These are phyloP conservation scores for Pseudopyricularia javanii DNA, from an alignment of 2,329 filamentous ascomycete genomes.

Conservation along the genomic window DNA sequence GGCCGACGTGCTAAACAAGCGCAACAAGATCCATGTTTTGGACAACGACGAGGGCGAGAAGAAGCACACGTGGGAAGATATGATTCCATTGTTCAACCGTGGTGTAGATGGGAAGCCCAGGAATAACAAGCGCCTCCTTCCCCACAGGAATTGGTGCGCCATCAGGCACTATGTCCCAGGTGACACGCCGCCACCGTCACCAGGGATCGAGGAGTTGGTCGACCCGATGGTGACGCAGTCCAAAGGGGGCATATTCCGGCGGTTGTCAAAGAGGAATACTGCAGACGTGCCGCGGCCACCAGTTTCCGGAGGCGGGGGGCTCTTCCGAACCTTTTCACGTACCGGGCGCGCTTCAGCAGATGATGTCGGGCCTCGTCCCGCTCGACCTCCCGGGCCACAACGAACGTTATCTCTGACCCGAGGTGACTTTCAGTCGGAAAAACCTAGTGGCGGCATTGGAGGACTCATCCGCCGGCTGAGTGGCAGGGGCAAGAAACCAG, in stretches of 20 bases:
- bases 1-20: constrained; percentile 84
- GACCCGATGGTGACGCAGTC: constrained; percentile 8
- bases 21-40: constrained; percentile 70
- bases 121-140: constrained; percentile 83
- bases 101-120: constrained; percentile 81
- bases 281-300: constrained; percentile 35
- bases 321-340: constrained; percentile 33
- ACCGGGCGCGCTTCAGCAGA: constrained; percentile 21
- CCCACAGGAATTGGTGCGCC: constrained; percentile 90
- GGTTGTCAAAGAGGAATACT: constrained; percentile 26
- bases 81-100: constrained; percentile 85
- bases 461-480: constrained; percentile 21
- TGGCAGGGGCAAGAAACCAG: constrained; percentile 23
- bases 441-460: constrained; percentile 8
- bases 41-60: constrained; percentile 21
- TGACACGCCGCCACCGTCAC: constrained; percentile 58
- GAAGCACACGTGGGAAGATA: constrained; percentile 76
- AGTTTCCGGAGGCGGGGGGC: constrained; percentile 27
- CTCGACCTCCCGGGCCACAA: constrained; percentile 14
- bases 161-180: constrained; percentile 78
- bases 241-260: constrained; percentile 28
- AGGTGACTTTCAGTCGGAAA: not conserved
- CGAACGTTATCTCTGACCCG: constrained; percentile 1
- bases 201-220: constrained; percentile 31
- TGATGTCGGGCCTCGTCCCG: constrained; percentile 3